Evolutionary conservation across 2,329 filamentous ascomycete species (phyloP).

Genomic region (Ophiobolus disseminans): DNA sequence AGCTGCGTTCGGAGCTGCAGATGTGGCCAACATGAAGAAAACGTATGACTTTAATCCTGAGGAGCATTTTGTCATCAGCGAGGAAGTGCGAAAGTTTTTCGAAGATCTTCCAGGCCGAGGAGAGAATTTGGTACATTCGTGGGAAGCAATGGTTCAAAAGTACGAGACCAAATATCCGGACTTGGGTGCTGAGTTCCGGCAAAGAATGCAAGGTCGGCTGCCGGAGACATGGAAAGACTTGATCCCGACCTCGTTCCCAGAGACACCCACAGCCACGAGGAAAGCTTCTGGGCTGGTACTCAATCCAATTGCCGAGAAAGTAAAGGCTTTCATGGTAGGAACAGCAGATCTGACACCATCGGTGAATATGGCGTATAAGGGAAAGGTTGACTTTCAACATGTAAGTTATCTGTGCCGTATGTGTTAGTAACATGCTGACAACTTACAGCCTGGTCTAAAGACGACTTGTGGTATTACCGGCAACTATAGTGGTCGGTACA

Average conservation of each 20-base stretch:
- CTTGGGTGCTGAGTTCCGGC: conserved; percentile 58
- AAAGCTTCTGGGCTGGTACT: conserved; percentile 60
- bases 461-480: conserved; percentile 59
- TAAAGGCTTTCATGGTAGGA: conserved; percentile 93
- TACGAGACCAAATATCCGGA: conserved; percentile 59
- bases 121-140: conserved; percentile 55
- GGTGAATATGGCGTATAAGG: no score
- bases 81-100: conserved; percentile 62
- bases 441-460: conserved; percentile 41
- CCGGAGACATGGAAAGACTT: conserved; percentile 58
- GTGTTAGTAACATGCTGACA: no score
- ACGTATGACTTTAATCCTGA: conserved; percentile 58
- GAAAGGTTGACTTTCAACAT: conserved; percentile 62
- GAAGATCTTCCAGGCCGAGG: conserved; percentile 54
- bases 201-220: conserved; percentile 58
- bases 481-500: conserved; percentile 62
- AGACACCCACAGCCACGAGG: conserved; percentile 57
- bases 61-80: conserved; percentile 54
- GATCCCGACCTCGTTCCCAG: conserved; percentile 59
- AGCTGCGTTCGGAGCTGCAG: conserved; percentile 61
- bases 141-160: conserved; percentile 54
- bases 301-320: conserved; percentile 72
- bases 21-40: conserved; percentile 63
- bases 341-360: conserved; percentile 61
- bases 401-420: no score